Conservation (phyloP, 2,329 filamentous ascomycete species). For the Fusarium cicatricum region DNA sequence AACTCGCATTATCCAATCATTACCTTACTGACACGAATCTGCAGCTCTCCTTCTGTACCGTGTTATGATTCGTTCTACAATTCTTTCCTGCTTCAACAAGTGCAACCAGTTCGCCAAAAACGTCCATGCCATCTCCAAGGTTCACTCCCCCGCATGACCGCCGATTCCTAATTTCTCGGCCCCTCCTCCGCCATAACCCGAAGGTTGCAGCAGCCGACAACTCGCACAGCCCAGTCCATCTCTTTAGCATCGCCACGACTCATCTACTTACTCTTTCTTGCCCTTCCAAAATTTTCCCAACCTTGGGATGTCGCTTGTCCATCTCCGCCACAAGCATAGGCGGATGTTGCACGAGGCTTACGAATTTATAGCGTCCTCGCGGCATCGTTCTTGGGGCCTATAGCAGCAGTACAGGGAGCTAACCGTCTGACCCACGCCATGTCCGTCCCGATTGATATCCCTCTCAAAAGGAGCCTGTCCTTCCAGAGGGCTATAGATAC, state of each 20-base stretch:
- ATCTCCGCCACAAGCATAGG: not conserved
- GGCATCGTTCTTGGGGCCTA: not conserved
- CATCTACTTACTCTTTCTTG: not conserved
- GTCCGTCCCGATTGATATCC: slow-evolving; percentile 40
- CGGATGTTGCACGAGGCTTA: not conserved
- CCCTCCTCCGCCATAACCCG: not conserved
- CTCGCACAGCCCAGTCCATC: not conserved
- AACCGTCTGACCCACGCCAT: slow-evolving; percentile 13
- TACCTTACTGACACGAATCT: too few relatives aligned
- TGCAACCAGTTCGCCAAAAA: not conserved
- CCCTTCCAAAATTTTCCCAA: not conserved
- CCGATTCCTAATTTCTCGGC: slow-evolving; percentile 29
- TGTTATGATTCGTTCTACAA: too few relatives aligned
- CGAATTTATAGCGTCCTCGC: not conserved
- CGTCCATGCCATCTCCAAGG: not conserved
- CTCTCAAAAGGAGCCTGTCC: slow-evolving; percentile 16
- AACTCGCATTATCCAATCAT: not conserved
- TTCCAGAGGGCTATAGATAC: slow-evolving; percentile 5
- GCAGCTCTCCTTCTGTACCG: too few relatives aligned
- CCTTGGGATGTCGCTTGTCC: not conserved
- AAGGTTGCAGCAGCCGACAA: not conserved
- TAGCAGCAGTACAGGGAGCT: not conserved
- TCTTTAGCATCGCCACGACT: not conserved
- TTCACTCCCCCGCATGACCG: not conserved
- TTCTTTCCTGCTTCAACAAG: not conserved